These are phyloP conservation scores for Coprinopsis sp. DNA, from an alignment of 768 basidiomycete genomes.

Conservation along the genomic window DNA sequence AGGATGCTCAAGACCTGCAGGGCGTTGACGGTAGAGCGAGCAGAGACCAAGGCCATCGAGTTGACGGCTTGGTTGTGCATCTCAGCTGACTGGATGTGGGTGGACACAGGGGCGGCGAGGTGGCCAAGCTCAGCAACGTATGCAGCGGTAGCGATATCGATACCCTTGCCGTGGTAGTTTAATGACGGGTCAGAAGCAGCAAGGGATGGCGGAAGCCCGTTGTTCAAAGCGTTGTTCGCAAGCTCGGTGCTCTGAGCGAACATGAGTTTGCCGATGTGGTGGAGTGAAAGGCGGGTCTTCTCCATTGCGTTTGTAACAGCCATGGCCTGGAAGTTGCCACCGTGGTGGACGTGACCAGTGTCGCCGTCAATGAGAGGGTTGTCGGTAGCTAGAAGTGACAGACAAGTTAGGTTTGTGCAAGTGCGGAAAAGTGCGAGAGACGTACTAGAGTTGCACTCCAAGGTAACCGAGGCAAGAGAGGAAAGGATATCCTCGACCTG, in stretches of 20 bases:
- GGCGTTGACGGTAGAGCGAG: constrained; percentile 65
- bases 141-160: constrained; percentile 79
- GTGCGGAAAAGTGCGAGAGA: constrained; percentile 5
- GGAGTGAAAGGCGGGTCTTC: constrained; percentile 69
- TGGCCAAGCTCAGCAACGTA: constrained; percentile 77
- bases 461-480: constrained; percentile 52
- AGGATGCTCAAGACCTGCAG: constrained; percentile 68
- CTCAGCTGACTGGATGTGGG: constrained; percentile 79
- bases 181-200: constrained; percentile 71
- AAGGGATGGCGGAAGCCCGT: constrained; percentile 69
- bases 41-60: constrained; percentile 66
- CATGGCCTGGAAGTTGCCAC: constrained; percentile 89
- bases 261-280: constrained; percentile 66
- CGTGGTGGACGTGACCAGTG: constrained; percentile 62
- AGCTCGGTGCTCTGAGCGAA: constrained; percentile 73
- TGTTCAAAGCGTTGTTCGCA: constrained; percentile 76
- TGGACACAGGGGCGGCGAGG: constrained; percentile 73
- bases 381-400: constrained; percentile 57
- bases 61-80: constrained; percentile 86
- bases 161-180: constrained; percentile 74
- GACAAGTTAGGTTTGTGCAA: background rate
- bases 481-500: constrained; percentile 71
- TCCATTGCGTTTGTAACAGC: constrained; percentile 79
- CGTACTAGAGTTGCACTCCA: constrained; percentile 78
- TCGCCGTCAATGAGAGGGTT: constrained; percentile 75